Conservation (phyloP, 768 basidiomycete genomes). For the Lactarius vividus region DNA sequence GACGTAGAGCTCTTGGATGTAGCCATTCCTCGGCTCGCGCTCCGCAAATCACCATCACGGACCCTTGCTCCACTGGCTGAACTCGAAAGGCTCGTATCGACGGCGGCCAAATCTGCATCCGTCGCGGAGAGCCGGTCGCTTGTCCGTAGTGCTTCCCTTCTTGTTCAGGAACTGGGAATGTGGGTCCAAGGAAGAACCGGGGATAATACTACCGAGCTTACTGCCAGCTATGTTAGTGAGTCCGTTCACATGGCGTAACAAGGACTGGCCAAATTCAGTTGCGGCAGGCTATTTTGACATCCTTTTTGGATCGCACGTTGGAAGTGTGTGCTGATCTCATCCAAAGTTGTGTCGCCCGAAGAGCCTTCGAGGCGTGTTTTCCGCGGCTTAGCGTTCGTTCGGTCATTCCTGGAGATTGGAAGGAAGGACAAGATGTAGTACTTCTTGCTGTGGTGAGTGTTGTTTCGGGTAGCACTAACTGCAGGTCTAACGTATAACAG, state of each 20-base stretch:
- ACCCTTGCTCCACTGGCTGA: slow-evolving; percentile 17
- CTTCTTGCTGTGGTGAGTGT: slow-evolving; percentile 23
- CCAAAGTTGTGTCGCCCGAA: slow-evolving; percentile 21
- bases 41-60: slow-evolving; percentile 21
- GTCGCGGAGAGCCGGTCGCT: slow-evolving; percentile 19
- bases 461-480: background rate
- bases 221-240: slow-evolving; percentile 17
- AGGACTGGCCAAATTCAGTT: background rate
- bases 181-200: slow-evolving; percentile 18
- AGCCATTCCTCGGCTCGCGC: slow-evolving; percentile 32
- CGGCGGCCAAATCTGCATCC: slow-evolving; percentile 1
- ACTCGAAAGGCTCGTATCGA: slow-evolving; percentile 16
- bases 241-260: background rate
- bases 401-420: slow-evolving; percentile 25
- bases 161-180: slow-evolving; percentile 13
- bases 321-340: slow-evolving; percentile 24
- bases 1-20: background rate
- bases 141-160: slow-evolving; percentile 10
- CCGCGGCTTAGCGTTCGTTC: slow-evolving; percentile 19
- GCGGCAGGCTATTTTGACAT: slow-evolving; percentile 18
- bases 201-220: slow-evolving; percentile 13
- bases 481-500: background rate
- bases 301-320: slow-evolving; percentile 24
- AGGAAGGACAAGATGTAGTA: slow-evolving; percentile 24
- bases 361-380: slow-evolving; percentile 22